A percentile compares a stretch with the other conserved stretches of the same genome.
phyloP scores from a whole-genome alignment of 306 rosid genomes.

The Prunus kanzakura region DNA sequence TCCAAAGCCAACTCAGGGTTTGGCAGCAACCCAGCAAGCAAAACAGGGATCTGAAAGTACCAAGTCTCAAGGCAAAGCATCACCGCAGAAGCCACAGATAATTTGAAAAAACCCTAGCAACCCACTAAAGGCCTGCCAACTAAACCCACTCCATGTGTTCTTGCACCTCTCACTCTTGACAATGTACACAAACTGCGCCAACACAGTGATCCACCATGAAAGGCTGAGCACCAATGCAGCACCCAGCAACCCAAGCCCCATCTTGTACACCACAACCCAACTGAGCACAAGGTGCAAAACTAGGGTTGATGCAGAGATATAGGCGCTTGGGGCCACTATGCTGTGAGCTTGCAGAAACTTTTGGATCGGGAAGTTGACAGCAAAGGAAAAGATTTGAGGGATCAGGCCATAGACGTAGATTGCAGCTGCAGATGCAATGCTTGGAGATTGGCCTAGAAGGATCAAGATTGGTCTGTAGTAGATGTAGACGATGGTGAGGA shows the following conservation, averaged over 20 bases:
- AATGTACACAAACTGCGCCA: conserved; percentile 59
- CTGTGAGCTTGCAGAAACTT: conserved; percentile 81
- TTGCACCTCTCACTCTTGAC: conserved; percentile 53
- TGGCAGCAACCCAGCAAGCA: conserved; percentile 66
- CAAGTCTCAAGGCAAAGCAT: conserved; percentile 76
- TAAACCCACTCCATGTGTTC: conserved; percentile 64
- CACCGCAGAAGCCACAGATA: conserved; percentile 66
- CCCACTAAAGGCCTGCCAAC: conserved; percentile 42
- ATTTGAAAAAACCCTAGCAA: conserved; percentile 49
- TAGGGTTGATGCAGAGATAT: conserved; percentile 50
- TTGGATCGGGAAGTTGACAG: conserved; percentile 66
- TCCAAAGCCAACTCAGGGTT: conserved; percentile 69
- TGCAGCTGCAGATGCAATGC: conserved; percentile 54
- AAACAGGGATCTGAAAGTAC: conserved; percentile 75
- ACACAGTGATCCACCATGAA: conserved; percentile 80
- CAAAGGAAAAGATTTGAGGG: conserved; percentile 81
- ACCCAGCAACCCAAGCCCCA: conserved; percentile 61
- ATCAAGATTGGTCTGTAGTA: conserved; percentile 45
- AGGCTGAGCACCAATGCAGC: conserved; percentile 66
- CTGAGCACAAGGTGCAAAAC: conserved; percentile 45
- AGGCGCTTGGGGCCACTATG: conserved; percentile 69
- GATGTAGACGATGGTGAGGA: conserved; percentile 31
- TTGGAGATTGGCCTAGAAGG: conserved; percentile 45
- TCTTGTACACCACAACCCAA: conserved; percentile 55
- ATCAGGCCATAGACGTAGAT: conserved; percentile 62